Evolutionary conservation across 768 basidiomycete species (phyloP), one percentile per base, ranked within the genome.

Genomic region (Pilatotrama ljubarskyi): DNA sequence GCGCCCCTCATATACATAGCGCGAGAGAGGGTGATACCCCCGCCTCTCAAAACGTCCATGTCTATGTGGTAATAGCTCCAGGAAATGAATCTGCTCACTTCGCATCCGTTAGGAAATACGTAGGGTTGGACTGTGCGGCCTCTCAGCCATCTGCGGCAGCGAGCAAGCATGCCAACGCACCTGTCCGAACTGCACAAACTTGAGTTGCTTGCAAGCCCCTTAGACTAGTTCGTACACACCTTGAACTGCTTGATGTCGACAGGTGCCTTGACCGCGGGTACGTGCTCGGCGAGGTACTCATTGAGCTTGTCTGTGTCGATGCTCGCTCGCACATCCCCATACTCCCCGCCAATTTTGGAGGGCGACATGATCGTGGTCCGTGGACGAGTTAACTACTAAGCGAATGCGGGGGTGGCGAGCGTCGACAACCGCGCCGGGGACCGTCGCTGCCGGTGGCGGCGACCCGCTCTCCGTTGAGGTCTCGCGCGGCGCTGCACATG

Each of bases 231-330:
- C n/a, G 43, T 17, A 47, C 61, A 47, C 73, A 92, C 92, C 76
- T 92, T 92, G 81, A 98, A 98, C 74, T 98, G 96, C 78, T 94
- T 91, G 32, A 97, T 84, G 18, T 78, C 75, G 17, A 96, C 83
- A 0, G 93, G 91, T 1, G 83, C 73, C 48, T 75, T 75, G 52
- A 95, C 80, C 0, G 72, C 75, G 14, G 79, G 73, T 8, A 89
- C 84, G 66, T 83, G 74, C 53, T 75, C 70, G 52, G 75, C 69
- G 63, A 98, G 82, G 72, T 91, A 94, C 22, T 69, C 69, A 64
- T 88, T 88, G 55, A 95, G 79, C 54, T 75, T 82, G 36, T 74
- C 76, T 29, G 86, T 68, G 67, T 93, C 83, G 64, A 95, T 87
- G 49, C 71, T 78, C 10, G 91, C 86, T 46, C 91, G 82, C 11